Conservation (phyloP, 2,329 filamentous ascomycete species). For the Lasiodiplodia gonubiensis region DNA sequence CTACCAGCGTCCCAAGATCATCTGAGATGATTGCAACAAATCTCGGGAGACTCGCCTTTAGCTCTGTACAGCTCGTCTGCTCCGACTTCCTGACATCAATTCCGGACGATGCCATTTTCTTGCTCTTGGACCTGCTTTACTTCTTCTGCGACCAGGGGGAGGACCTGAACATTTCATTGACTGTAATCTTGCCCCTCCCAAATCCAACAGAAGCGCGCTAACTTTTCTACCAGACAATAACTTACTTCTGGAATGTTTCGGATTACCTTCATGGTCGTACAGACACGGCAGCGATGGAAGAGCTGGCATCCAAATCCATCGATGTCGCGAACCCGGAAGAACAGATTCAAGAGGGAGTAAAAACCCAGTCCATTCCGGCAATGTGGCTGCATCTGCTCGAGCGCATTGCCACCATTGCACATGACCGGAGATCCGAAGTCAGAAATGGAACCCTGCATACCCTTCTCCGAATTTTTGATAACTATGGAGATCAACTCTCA, state of each 20-base stretch:
- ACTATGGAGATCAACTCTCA: slow-evolving; percentile 80
- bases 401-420: slow-evolving; percentile 72
- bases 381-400: slow-evolving; percentile 80
- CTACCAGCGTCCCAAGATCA: background rate
- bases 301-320: slow-evolving; percentile 26
- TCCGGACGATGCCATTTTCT: slow-evolving; percentile 73
- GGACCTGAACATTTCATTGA: slow-evolving; percentile 93
- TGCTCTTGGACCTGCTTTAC: slow-evolving; percentile 85
- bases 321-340: slow-evolving; percentile 12
- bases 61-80: slow-evolving; percentile 87
- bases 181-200: slow-evolving; percentile 58
- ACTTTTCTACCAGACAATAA: slow-evolving; percentile 69
- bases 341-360: slow-evolving; percentile 17
- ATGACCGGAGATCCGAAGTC: slow-evolving; percentile 74
- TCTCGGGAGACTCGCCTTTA: slow-evolving; percentile 85
- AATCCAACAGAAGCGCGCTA: background rate
- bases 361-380: slow-evolving; percentile 63
- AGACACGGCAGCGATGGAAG: slow-evolving; percentile 45
- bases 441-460: slow-evolving; percentile 91
- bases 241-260: slow-evolving; percentile 94
- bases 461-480: slow-evolving; percentile 87
- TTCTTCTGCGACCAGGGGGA: slow-evolving; percentile 88
- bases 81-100: slow-evolving; percentile 84
- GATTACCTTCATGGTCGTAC: slow-evolving; percentile 72
- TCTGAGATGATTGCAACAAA: slow-evolving; percentile 62